A percentile compares a stretch with the other conserved stretches of the same genome.
Conservation (phyloP, 371 early-diverging fungal genomes). For the Amoeboaphelidium protococcarum region DNA sequence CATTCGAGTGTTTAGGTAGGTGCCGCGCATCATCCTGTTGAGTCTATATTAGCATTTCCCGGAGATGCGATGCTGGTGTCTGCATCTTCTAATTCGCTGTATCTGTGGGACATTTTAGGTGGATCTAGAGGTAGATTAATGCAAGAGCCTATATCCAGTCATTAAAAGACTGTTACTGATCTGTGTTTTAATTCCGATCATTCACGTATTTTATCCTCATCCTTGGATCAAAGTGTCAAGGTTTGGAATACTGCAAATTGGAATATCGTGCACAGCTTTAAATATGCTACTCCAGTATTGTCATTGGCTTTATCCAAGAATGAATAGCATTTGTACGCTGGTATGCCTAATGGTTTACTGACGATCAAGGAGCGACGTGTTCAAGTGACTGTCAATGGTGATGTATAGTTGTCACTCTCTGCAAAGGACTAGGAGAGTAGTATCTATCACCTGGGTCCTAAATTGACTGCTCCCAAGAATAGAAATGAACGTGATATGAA, state of each 20-base stretch:
- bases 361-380: slow-evolving; percentile 49
- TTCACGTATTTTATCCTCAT: slow-evolving; percentile 54
- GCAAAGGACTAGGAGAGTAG: too few species aligned
- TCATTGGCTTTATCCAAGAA: slow-evolving; percentile 50
- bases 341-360: slow-evolving; percentile 70
- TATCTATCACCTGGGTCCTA: too few species aligned
- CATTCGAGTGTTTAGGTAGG: too few species aligned
- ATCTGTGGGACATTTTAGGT: slow-evolving; percentile 60
- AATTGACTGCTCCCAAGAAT: too few species aligned
- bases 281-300: slow-evolving; percentile 72
- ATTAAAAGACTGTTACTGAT: slow-evolving; percentile 79
- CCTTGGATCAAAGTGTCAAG: slow-evolving; percentile 84
- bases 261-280: slow-evolving; percentile 54
- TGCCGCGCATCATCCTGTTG: slow-evolving; percentile 69
- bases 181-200: slow-evolving; percentile 46
- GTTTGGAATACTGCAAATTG: slow-evolving; percentile 57
- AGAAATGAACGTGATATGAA: too few species aligned
- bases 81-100: slow-evolving; percentile 43
- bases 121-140: slow-evolving; percentile 44
- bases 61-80: slow-evolving; percentile 53
- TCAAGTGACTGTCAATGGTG: too few species aligned
- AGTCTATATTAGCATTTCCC: slow-evolving; percentile 53
- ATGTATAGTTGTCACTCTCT: too few species aligned
- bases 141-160: slow-evolving; percentile 45
- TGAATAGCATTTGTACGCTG: slow-evolving; percentile 63